Base-by-base conservation (phyloP, 2,329 filamentous ascomycete genomes). In the Daldinia sp. region DNA sequence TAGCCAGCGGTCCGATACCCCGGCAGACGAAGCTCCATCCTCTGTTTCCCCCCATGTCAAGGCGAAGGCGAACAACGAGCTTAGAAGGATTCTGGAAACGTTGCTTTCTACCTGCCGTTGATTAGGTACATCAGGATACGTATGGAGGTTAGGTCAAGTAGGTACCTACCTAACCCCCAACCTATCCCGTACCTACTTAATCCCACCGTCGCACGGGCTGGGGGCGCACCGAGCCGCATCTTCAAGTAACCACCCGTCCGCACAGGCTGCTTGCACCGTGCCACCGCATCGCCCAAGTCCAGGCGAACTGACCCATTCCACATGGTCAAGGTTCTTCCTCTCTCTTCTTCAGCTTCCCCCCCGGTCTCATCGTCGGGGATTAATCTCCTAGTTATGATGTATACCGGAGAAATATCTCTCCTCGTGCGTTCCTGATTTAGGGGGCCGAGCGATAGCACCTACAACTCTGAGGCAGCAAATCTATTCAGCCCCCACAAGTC, bases 1-100 rank as follows among this genome's bases (percentile, higher is more conserved):
- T 55, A 60, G 55, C 52, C 59, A 43, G 17, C 45, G 39, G 52
- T 15, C 34, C 41, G 39, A 25, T 25, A 23, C 15, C 27, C 13
- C 47, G 30, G 19, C 47, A 48, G 50, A 37, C 47, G 54, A 53
- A 17, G 29, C 29, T 11, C 29, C 6, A 32, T 7, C 8, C n/a
- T 43, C 23, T 37, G 37, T 17, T n/a, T 15, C 21, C 21, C 19
- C 37, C 37, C 37, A 3, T n/a, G 13, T 45, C 21, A 43, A 45
- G 23, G 13, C 21, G 34, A 37, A 27, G 35, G 11, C 15, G 50
- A 43, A 19, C 9, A 29, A 27, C 11, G 21, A 21, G 15, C 47
- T 21, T 67, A 13, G 64, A 67, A 67, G 21, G 4, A 29, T 67
- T 67, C 65, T 68, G 62, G 65, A 66, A n/a, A 68, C 58, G 62